A percentile compares a stretch with the other conserved stretches of the same genome.
These are phyloP conservation scores for Stagonosporopsis vannaccii DNA, from an alignment of 2,329 filamentous ascomycete species.

Conservation along the genomic window DNA sequence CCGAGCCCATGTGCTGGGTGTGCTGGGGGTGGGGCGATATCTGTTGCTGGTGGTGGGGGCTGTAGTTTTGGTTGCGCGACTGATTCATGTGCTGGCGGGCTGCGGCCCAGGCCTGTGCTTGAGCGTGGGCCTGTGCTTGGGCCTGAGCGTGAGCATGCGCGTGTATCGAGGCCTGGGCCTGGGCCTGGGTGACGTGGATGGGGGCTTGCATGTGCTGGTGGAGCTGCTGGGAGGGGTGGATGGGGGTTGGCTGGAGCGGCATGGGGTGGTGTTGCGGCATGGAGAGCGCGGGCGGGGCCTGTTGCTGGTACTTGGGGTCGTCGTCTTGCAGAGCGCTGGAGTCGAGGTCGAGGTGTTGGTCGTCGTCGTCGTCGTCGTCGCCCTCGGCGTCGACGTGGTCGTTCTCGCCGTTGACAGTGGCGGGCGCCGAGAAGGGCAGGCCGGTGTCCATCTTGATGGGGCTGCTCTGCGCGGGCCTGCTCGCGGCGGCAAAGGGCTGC, in stretches of 20 bases:
- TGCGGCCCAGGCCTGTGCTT: conserved; percentile 42
- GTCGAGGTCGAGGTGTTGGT: conserved; percentile 9
- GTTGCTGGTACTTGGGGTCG: conserved; percentile 26
- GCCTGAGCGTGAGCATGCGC: conserved; percentile 36
- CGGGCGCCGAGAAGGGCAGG: conserved; percentile 41
- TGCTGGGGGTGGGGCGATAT: conserved; percentile 35
- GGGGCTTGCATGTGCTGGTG: conserved; percentile 37
- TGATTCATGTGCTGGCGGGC: conserved; percentile 49
- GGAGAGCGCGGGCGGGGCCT: conserved; percentile 16
- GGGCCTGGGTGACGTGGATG: conserved; percentile 40
- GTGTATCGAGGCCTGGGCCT: conserved; percentile 36
- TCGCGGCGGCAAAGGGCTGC: conserved; percentile 30
- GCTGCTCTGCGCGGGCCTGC: conserved; percentile 26
- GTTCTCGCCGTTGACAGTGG: conserved; percentile 47
- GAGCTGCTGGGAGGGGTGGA: conserved; percentile 37
- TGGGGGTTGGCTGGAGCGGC: conserved; percentile 41
- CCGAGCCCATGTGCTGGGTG: conserved; percentile 39
- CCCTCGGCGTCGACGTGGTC: conserved; percentile 48
- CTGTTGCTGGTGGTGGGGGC: conserved; percentile 40
- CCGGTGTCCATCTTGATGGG: conserved; percentile 31
- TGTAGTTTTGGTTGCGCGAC: conserved; percentile 43
- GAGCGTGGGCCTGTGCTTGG: conserved; percentile 37
- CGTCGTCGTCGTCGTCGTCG: conserved; percentile 36
- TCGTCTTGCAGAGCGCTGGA: conserved; percentile 2
- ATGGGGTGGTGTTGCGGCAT: conserved; percentile 27